Evolutionary conservation across 2,329 filamentous ascomycete species (phyloP).

Genomic region (Clarireedia hainanense): DNA sequence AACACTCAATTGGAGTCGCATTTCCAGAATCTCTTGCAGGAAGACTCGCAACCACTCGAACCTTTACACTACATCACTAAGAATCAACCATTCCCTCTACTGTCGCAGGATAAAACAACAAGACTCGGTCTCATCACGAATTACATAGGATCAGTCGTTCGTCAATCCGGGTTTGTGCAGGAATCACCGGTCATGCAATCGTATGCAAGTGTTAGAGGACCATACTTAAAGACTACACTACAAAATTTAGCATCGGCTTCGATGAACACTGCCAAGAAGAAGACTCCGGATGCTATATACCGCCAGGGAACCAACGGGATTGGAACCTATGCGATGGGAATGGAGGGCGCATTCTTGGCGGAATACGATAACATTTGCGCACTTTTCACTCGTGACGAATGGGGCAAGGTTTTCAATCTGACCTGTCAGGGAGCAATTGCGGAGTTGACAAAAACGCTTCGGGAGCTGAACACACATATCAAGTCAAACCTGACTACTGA

Average conservation of each 20-base stretch:
- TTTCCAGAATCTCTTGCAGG: constrained; percentile 70
- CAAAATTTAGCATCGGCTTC: constrained; percentile 84
- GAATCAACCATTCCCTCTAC: constrained; percentile 71
- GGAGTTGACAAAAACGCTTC: constrained; percentile 77
- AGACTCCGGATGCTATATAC: constrained; percentile 73
- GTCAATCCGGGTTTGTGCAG: constrained; percentile 37
- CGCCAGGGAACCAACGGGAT: constrained; percentile 85
- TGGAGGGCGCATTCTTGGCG: constrained; percentile 79
- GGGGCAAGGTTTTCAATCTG: constrained; percentile 68
- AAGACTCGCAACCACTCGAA: constrained; percentile 75
- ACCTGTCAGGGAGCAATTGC: constrained; percentile 72
- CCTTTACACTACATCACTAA: constrained; percentile 92
- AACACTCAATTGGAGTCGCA: constrained; percentile 77
- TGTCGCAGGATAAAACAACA: constrained; percentile 69
- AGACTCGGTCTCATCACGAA: constrained; percentile 71
- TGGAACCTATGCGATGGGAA: constrained; percentile 74
- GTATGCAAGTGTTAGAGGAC: constrained; percentile 78
- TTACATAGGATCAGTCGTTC: constrained; percentile 58
- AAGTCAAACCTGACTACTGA: constrained; percentile 80
- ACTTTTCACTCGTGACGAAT: constrained; percentile 80
- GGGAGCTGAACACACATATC: constrained; percentile 85
- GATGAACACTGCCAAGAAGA: constrained; percentile 73
- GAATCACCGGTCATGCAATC: constrained; percentile 71
- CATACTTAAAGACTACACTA: constrained; percentile 75
- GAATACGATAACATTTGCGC: constrained; percentile 88